A percentile compares a stretch with the other conserved stretches of the same genome.
phyloP scores from a whole-genome alignment of 805 yeast species.

The Jamesozyma piceae region DNA sequence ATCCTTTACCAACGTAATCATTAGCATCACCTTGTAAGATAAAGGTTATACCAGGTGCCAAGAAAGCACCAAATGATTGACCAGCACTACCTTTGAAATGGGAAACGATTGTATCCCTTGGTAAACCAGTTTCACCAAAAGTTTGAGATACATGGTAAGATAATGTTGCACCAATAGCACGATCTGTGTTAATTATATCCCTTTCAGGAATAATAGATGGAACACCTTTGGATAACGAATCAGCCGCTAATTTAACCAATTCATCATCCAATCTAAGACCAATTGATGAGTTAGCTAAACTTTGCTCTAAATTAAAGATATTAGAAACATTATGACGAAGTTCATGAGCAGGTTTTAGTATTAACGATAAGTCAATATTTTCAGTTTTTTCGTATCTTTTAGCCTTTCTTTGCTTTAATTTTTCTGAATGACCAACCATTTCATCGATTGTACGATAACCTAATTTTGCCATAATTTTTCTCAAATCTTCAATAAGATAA shows the following conservation, averaged over 20 bases:
- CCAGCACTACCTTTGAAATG: slow-evolving; percentile 91
- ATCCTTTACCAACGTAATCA: slow-evolving; percentile 95
- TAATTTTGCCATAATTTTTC: slow-evolving; percentile 85
- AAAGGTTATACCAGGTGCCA: slow-evolving; percentile 91
- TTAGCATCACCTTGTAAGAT: slow-evolving; percentile 96
- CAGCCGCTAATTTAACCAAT: slow-evolving; percentile 89
- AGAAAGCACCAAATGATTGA: slow-evolving; percentile 96
- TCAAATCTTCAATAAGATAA: slow-evolving; percentile 85
- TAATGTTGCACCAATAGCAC: slow-evolving; percentile 90
- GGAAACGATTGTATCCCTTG: slow-evolving; percentile 93
- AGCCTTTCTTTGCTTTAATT: slow-evolving; percentile 74
- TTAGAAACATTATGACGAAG: slow-evolving; percentile 97
- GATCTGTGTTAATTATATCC: slow-evolving; percentile 88
- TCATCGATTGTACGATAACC: slow-evolving; percentile 88
- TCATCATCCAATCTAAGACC: slow-evolving; percentile 94
- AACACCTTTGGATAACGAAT: slow-evolving; percentile 90
- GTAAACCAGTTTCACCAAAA: slow-evolving; percentile 88
- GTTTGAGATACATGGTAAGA: slow-evolving; percentile 89
- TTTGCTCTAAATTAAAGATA: slow-evolving; percentile 35
- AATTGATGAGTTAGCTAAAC: slow-evolving; percentile 32
- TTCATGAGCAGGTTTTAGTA: slow-evolving; percentile 92
- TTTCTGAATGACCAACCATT: slow-evolving; percentile 97
- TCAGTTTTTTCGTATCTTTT: slow-evolving; percentile 68
- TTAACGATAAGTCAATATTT: slow-evolving; percentile 83
- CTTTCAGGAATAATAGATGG: slow-evolving; percentile 88